Conservation (phyloP, 805 yeast species). For the Debaryomyces castellii region DNA sequence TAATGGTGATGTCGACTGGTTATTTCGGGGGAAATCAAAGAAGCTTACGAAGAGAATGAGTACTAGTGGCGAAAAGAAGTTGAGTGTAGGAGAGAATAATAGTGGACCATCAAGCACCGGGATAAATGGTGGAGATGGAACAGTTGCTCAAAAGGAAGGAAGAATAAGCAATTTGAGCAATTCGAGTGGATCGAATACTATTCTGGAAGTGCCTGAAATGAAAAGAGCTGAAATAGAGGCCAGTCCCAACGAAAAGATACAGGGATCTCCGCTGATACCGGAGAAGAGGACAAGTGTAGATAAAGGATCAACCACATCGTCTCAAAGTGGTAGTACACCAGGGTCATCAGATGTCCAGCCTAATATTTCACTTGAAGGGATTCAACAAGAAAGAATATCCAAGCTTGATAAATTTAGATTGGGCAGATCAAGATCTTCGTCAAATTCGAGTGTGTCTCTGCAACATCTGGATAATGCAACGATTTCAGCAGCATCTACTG, state of each 20-base stretch:
- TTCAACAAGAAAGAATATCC: constrained; percentile 10
- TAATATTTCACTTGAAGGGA: neutral
- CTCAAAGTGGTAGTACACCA: neutral
- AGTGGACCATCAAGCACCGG: neutral
- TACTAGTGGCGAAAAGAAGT: constrained; percentile 4
- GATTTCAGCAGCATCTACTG: constrained; percentile 4
- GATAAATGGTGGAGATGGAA: neutral
- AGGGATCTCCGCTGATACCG: neutral
- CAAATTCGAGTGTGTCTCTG: constrained; percentile 10
- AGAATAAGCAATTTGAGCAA: no score
- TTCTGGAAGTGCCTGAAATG: neutral
- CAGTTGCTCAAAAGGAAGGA: neutral
- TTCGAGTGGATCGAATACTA: neutral
- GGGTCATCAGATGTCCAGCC: neutral
- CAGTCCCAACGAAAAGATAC: neutral
- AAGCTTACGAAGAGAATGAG: constrained; percentile 47
- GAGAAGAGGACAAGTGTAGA: neutral
- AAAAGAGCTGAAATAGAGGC: constrained; percentile 1
- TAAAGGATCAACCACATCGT: neutral
- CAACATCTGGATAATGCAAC: constrained; percentile 5
- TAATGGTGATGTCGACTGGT: constrained; percentile 82
- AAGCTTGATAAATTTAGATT: constrained; percentile 22
- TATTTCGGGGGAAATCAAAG: constrained; percentile 74
- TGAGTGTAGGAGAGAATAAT: neutral
- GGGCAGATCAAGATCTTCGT: constrained; percentile 28